These are phyloP conservation scores for Debaryomyces sp. DNA, from an alignment of 1,139 yeast species.

Conservation along the genomic window DNA sequence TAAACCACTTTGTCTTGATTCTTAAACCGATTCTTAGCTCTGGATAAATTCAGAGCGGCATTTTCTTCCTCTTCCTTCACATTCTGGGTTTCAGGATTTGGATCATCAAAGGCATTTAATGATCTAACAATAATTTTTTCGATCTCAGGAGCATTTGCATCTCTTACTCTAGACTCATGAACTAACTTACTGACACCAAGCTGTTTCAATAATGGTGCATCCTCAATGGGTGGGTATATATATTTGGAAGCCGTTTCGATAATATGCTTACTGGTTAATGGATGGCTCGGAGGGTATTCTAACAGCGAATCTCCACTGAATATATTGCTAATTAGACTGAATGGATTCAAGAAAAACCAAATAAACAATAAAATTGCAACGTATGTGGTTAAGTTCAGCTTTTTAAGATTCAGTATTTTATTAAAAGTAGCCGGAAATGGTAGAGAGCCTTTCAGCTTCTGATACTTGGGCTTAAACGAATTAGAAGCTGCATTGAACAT, in stretches of 20 bases:
- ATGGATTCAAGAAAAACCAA: constrained; percentile 31
- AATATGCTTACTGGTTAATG: constrained; percentile 31
- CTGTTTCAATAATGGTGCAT: constrained; percentile 60
- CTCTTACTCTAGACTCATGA: constrained; percentile 42
- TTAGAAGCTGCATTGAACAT: constrained; percentile 14
- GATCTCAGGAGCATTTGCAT: constrained; percentile 39
- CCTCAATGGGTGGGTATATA: constrained; percentile 71
- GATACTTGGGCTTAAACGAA: constrained; percentile 26
- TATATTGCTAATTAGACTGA: constrained; percentile 11
- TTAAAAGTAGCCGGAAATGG: constrained; percentile 41
- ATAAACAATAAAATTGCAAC: constrained; percentile 21
- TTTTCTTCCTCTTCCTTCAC: constrained; percentile 44
- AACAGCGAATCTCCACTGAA: constrained; percentile 8
- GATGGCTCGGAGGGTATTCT: constrained; percentile 37
- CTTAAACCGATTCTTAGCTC: constrained; percentile 59
- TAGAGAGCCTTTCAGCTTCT: constrained; percentile 11
- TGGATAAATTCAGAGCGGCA: constrained; percentile 36
- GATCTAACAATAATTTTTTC: constrained; percentile 35
- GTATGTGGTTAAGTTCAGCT: constrained; percentile 20
- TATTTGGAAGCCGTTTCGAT: constrained; percentile 52
- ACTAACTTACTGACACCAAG: constrained; percentile 56
- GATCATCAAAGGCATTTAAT: constrained; percentile 52
- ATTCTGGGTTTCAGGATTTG: constrained; percentile 38
- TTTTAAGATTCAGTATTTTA: constrained; percentile 18
- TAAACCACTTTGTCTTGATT: constrained; percentile 67